Evolutionary conservation across 352 stramenopile species (phyloP).

Genomic region (Pythium vanterpoolii): DNA sequence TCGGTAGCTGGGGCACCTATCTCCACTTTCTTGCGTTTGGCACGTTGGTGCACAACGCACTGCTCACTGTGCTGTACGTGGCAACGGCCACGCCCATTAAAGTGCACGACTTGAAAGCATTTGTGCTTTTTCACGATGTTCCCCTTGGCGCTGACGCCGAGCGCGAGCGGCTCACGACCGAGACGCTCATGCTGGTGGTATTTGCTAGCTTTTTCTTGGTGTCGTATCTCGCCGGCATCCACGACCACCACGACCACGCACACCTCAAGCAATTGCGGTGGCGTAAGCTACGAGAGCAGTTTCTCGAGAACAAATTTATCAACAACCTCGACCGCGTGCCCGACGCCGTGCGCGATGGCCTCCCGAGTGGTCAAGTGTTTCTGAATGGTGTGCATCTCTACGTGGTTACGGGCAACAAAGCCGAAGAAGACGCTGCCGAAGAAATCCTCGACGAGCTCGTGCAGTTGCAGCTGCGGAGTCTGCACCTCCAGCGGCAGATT

Average conservation of each 20-base stretch:
- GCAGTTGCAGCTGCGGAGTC: slow-evolving; percentile 30
- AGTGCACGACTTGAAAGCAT: slow-evolving; percentile 19
- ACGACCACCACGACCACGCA: slow-evolving; percentile 37
- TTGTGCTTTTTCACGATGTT: slow-evolving; percentile 17
- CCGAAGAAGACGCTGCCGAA: slow-evolving; percentile 64
- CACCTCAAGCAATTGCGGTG: slow-evolving; percentile 27
- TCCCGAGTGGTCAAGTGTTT: slow-evolving; percentile 53
- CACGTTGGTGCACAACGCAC: slow-evolving; percentile 51
- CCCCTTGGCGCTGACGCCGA: background rate
- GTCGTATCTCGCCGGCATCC: slow-evolving; percentile 26
- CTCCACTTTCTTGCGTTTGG: slow-evolving; percentile 49
- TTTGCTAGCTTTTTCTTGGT: slow-evolving; percentile 36
- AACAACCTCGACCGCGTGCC: slow-evolving; percentile 38
- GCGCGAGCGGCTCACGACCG: slow-evolving; percentile 11
- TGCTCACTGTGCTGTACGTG: slow-evolving; percentile 32
- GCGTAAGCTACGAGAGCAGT: slow-evolving; percentile 24
- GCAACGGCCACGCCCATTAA: background rate
- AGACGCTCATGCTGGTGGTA: slow-evolving; percentile 37
- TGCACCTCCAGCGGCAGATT: slow-evolving; percentile 45
- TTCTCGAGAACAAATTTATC: slow-evolving; percentile 64
- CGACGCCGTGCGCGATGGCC: slow-evolving; percentile 24
- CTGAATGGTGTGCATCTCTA: slow-evolving; percentile 71
- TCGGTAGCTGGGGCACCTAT: slow-evolving; percentile 63
- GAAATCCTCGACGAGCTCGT: slow-evolving; percentile 64
- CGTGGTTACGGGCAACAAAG: slow-evolving; percentile 63